These are phyloP conservation scores for Lomentospora prolificans DNA, from an alignment of 2,329 filamentous ascomycete species.

Conservation along the genomic window DNA sequence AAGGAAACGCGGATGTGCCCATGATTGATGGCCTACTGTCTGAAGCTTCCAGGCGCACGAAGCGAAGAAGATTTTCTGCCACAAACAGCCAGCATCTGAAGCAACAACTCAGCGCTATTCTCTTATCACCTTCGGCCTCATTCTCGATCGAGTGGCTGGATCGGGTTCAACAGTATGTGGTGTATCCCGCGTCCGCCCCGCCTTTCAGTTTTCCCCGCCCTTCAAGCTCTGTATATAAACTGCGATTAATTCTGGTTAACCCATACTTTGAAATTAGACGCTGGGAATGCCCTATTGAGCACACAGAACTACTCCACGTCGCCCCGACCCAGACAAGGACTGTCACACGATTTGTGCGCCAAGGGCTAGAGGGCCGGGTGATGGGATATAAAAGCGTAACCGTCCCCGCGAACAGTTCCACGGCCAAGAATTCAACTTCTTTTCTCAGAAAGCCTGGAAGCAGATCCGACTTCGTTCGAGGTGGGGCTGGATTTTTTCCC, in stretches of 20 bases:
- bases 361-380: constrained; percentile 85
- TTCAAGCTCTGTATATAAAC: neutral
- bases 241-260: neutral
- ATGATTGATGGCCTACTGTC: constrained; percentile 54
- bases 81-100: constrained; percentile 49
- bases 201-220: neutral
- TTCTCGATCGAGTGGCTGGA: constrained; percentile 87
- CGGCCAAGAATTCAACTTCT: constrained; percentile 91
- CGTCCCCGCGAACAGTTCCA: constrained; percentile 77
- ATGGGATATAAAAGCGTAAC: constrained; percentile 93
- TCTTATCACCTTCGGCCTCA: constrained; percentile 65
- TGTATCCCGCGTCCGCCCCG: neutral
- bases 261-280: constrained; percentile 20
- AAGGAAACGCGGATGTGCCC: too few species aligned
- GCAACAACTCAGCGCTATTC: constrained; percentile 61
- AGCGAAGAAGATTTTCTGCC: constrained; percentile 22
- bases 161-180: constrained; percentile 62
- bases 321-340: constrained; percentile 88
- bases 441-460: constrained; percentile 76
- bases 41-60: constrained; percentile 24
- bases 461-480: constrained; percentile 82
- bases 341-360: constrained; percentile 83
- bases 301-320: constrained; percentile 75
- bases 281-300: constrained; percentile 76
- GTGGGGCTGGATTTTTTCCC: constrained; percentile 86